Base-by-base conservation (phyloP, 305 asterid genomes). In the Rubia tinctorum region DNA sequence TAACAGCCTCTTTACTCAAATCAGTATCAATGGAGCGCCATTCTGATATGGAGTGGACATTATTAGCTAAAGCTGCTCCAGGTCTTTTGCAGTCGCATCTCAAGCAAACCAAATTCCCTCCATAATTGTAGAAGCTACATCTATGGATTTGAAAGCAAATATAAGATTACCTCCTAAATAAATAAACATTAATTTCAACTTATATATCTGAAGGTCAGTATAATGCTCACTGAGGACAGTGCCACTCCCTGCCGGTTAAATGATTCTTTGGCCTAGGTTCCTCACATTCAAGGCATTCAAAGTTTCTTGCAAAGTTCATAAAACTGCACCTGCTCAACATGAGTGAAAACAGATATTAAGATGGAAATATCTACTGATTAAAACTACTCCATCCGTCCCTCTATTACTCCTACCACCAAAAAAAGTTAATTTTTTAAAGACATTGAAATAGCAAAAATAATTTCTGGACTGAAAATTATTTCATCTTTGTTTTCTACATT, bases 191-290 rank as follows among this genome's bases (percentile, higher is more conserved):
- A 39, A 37, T 60, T 34, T 71, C 45, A 17, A 20, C 43, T 25
- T 51, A 39, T 25, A 69, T 69, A 39, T 73, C 63, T 47, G n/a
- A 76, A 39, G 68, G 69, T 65, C 62, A 74, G 56, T 55, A 66
- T 39, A 72, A 55, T 77, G 63, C 93, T 90, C 84, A 94, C 99
- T 85, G 89, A 73, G 97, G 92, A 83, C 99, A 92, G 67, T 95
- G 96, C 99, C 99, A 95, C 83, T 95, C 99, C 77, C 89, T 88
- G 62, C 97, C 98, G 73, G 87, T 83, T 69, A 92, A 87, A 82
- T 83, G 90, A 78, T 79, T 87, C 79, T 76, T 85, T 8, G 98
- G 96, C 86, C 92, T 85, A 72, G 86, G 60, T 78, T 85, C 98
- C 87, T 92, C 98, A 77, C 99, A 95, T 86, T 90, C 97, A 39